Evolutionary conservation across 163 green algal genomes (phyloP), one percentile per base, ranked within the genome.

Genomic region (Botryococcus braunii): DNA sequence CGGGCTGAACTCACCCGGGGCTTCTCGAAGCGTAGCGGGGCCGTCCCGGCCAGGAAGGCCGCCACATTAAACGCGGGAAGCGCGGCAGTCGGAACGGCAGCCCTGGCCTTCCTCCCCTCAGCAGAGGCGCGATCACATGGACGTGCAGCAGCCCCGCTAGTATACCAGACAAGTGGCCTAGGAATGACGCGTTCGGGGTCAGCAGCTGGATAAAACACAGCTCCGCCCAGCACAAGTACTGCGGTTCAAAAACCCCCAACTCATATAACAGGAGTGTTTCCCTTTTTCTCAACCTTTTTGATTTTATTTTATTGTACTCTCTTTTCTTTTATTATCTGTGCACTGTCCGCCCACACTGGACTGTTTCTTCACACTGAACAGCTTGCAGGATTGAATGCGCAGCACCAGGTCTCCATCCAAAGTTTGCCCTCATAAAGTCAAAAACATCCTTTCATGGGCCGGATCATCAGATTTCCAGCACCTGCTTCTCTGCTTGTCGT

Each of bases 91-190:
- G n/a, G n/a, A n/a, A n/a, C n/a, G n/a, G n/a, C n/a, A n/a, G n/a
- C n/a, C n/a, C n/a, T n/a, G n/a, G n/a, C n/a, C n/a, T n/a, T n/a
- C n/a, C n/a, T n/a, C n/a, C n/a, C n/a, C n/a, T n/a, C n/a, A n/a
- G n/a, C n/a, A n/a, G n/a, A n/a, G n/a, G n/a, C n/a, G n/a, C n/a
- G n/a, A n/a, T 62, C 17, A 77, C 5, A n/a, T 48, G 27, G 0
- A 90, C 69, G 63, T 91, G 79, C 47, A 86, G 52, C 47, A 89
- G 62, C 0, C 87, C 87, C 1, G 87, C 87, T 39, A 89, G 64
- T 31, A 94, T 92, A 34, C 87, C 87, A 4, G 50, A 68, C 27
- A 92, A 71, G 76, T 94, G 87, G 17, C 87, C 86, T 0, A 84
- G 29, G 60, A 94, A 92, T 35, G 77, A 88, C 29, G 78, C 75